These are phyloP conservation scores for Leishmania arabica DNA, from an alignment of 208 protist genomes.

Conservation along the genomic window DNA sequence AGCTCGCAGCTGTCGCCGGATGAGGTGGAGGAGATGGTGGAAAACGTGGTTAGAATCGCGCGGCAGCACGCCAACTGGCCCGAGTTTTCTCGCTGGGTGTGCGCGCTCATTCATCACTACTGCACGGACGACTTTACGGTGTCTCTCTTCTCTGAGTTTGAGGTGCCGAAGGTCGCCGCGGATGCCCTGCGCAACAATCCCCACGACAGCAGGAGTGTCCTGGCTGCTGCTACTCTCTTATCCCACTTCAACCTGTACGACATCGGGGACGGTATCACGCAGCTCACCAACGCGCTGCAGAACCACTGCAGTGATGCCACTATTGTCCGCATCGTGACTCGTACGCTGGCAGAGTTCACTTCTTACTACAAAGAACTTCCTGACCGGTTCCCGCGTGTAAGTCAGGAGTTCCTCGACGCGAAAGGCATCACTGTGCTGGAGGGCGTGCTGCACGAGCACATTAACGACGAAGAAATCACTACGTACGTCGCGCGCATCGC, in stretches of 20 bases:
- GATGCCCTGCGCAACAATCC: constrained; percentile 57
- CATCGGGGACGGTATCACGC: constrained; percentile 83
- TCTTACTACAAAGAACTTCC: constrained; percentile 79
- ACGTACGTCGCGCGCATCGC: constrained; percentile 67
- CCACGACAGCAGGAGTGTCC: constrained; percentile 49
- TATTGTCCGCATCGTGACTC: constrained; percentile 53
- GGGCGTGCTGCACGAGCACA: constrained; percentile 65
- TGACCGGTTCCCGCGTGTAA: constrained; percentile 64
- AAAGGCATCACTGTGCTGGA: constrained; percentile 73
- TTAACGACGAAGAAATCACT: constrained; percentile 72
- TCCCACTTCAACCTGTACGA: constrained; percentile 89
- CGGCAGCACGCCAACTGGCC: constrained; percentile 72
- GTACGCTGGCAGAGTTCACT: constrained; percentile 85
- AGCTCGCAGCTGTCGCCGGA: constrained; percentile 59
- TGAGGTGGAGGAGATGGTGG: constrained; percentile 77
- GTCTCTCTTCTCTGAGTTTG: constrained; percentile 87
- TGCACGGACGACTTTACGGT: constrained; percentile 91
- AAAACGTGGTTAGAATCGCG: constrained; percentile 56
- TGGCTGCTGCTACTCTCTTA: constrained; percentile 68
- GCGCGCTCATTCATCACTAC: constrained; percentile 89
- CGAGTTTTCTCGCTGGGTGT: constrained; percentile 77
- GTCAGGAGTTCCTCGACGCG: constrained; percentile 74
- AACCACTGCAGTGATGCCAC: constrained; percentile 52
- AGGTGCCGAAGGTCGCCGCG: constrained; percentile 70
- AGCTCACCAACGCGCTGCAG: constrained; percentile 64